These are phyloP conservation scores for Magnaporthales sp. DNA, from an alignment of 2,329 filamentous ascomycete species.

Conservation along the genomic window DNA sequence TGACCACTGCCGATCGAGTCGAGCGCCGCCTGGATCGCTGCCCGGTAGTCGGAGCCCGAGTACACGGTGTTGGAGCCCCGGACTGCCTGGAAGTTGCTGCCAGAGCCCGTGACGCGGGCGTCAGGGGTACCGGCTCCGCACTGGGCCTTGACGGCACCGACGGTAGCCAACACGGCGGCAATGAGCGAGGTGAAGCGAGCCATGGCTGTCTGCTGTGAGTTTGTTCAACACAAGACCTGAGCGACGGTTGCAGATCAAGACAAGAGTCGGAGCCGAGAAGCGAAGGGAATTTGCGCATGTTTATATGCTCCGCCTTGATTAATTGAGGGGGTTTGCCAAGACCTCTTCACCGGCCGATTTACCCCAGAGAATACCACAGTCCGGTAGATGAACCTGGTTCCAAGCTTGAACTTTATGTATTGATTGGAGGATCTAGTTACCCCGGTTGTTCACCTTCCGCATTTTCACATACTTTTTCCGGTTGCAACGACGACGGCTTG, in stretches of 20 bases:
- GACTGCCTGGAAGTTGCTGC: constrained; percentile 32
- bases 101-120: constrained; percentile 37
- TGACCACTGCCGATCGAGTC: constrained; percentile 42
- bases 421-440: background rate
- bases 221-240: background rate
- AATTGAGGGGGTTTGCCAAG: background rate
- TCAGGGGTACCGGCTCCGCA: constrained; percentile 38
- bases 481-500: background rate
- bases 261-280: background rate
- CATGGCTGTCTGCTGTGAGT: constrained; percentile 21
- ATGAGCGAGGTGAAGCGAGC: constrained; percentile 22
- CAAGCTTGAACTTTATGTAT: background rate
- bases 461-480: background rate
- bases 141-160: constrained; percentile 28
- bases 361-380: background rate
- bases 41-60: constrained; percentile 41
- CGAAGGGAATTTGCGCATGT: background rate
- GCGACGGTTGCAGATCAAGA: background rate
- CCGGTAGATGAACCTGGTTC: background rate
- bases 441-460: background rate
- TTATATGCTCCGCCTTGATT: background rate
- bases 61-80: constrained; percentile 37
- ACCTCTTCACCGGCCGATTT: background rate
- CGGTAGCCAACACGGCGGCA: constrained; percentile 31
- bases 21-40: constrained; percentile 44